Conservation (phyloP, 2,329 filamentous ascomycete genomes). For the Colletotrichum sp. region DNA sequence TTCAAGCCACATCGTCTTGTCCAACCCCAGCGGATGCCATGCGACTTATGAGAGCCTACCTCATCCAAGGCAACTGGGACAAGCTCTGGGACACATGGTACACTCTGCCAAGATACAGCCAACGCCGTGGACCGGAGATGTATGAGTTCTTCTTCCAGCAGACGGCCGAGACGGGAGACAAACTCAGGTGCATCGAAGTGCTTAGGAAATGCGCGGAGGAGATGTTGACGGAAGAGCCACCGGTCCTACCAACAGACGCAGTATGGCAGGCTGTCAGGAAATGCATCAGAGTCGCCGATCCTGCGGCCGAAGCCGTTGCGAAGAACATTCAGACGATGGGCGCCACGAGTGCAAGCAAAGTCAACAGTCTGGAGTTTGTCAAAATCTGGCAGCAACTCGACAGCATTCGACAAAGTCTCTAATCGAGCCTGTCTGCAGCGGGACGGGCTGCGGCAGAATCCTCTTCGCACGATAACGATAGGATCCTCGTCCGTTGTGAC, state of each 20-base stretch:
- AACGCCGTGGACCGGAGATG: conserved; percentile 53
- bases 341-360: not conserved
- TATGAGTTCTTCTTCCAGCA: conserved; percentile 60
- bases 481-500: not conserved
- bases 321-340: conserved; percentile 9
- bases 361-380: conserved; percentile 35
- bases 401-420: not conserved
- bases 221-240: conserved; percentile 61
- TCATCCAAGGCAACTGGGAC: conserved; percentile 53
- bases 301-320: conserved; percentile 43
- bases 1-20: conserved; percentile 40
- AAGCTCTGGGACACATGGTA: conserved; percentile 68
- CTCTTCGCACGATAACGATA: not conserved
- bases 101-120: conserved; percentile 54
- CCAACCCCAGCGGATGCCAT: conserved; percentile 41
- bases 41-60: conserved; percentile 51
- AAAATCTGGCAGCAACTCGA: conserved; percentile 23
- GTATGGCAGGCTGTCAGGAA: conserved; percentile 54
- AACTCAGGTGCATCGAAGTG: conserved; percentile 48
- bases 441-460: not conserved
- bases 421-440: not conserved
- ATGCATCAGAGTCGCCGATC: conserved; percentile 63
- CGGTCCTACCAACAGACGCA: conserved; percentile 46
- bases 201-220: conserved; percentile 62
- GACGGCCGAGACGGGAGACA: conserved; percentile 49